Conservation (phyloP, 257 asterid species). For the Nicotiana undulata region DNA sequence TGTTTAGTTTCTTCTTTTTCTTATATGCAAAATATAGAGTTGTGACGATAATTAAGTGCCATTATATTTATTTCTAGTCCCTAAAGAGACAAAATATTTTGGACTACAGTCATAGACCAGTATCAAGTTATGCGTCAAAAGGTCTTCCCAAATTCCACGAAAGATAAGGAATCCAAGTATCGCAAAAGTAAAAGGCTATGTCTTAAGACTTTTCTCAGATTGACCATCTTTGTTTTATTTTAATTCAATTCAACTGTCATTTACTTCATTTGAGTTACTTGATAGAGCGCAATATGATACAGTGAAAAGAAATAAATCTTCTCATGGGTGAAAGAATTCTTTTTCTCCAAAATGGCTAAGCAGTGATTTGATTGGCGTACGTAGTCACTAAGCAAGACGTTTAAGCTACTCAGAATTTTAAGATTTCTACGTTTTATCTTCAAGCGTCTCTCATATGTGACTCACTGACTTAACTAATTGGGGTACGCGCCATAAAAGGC, state of each 20-base stretch:
- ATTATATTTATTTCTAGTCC: not conserved
- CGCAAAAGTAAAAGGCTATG: not conserved
- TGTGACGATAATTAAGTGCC: not conserved
- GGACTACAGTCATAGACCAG: not conserved
- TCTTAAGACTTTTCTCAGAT: not conserved
- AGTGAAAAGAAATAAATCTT: not conserved
- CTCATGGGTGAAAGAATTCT: not conserved
- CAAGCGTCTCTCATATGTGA: too few relatives aligned
- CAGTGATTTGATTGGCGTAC: not conserved
- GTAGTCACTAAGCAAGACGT: not conserved
- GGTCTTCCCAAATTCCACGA: too few relatives aligned
- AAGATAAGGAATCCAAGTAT: not conserved
- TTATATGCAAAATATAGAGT: not conserved
- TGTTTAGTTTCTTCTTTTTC: not conserved
- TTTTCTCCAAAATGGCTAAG: not conserved
- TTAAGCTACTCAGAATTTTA: too few relatives aligned
- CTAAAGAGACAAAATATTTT: not conserved
- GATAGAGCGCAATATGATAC: not conserved
- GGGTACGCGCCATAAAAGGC: too few relatives aligned
- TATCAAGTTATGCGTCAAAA: not conserved
- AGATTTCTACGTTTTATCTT: too few relatives aligned
- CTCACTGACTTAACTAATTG: too few relatives aligned
- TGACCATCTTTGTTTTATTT: not conserved
- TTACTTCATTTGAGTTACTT: not conserved
- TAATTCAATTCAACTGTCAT: not conserved